A percentile compares a stretch with the other conserved stretches of the same genome.
Conservation (phyloP, 73 alveolate species). For the Paramecium biaurelia region DNA sequence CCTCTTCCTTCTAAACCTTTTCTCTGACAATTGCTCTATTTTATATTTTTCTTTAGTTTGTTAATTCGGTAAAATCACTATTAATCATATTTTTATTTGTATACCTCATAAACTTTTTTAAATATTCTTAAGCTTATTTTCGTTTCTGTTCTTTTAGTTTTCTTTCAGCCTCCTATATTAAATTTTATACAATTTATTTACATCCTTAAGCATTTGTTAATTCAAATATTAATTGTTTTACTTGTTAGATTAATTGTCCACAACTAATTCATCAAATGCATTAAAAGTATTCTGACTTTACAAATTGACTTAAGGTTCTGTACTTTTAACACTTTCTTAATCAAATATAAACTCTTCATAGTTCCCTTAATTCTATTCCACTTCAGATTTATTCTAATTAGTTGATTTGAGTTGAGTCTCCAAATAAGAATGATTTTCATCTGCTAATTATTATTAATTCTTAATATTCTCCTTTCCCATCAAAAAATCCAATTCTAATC, state of each 20-base stretch:
- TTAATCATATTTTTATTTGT: neutral
- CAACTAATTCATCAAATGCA: neutral
- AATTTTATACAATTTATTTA: neutral
- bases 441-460: neutral
- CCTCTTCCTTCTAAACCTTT: neutral
- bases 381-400: neutral
- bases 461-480: conserved; percentile 22
- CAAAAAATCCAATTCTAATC: conserved; percentile 7
- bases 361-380: neutral
- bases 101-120: conserved; percentile 15
- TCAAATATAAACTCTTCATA: neutral
- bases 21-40: neutral
- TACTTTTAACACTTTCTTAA: conserved; percentile 2
- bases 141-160: neutral
- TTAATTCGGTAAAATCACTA: neutral
- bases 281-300: neutral
- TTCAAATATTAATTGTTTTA: neutral
- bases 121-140: neutral
- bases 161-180: neutral
- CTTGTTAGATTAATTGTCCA: neutral
- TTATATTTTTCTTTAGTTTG: neutral
- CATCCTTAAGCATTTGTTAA: neutral
- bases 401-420: neutral
- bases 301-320: neutral
- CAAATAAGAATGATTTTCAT: neutral